Base-by-base conservation (phyloP, 192 early-diverging fungal genomes). In the Coemansia sp. region DNA sequence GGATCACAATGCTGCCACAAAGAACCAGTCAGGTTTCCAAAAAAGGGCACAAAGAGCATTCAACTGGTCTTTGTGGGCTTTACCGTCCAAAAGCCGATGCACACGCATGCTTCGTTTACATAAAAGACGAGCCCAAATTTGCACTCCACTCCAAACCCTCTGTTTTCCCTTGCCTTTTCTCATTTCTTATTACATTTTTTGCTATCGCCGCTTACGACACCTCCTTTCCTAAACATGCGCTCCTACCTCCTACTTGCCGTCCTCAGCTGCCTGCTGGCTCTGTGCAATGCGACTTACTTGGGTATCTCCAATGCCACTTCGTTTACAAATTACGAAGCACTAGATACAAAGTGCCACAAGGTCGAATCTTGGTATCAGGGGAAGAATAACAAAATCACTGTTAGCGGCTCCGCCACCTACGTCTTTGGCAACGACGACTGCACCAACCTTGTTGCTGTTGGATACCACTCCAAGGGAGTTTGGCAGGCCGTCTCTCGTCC, bases 371-470 rank as follows among this genome's bases (percentile, higher is more conserved):
- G 12, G 12, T 57, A 9, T 10, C 6, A 14, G 7, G 55, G 55
- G 16, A 28, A 31, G 9, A n/a, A 16, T 2, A 57, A 57, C n/a
- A 20, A 36, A 31, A 20, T 57, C 20, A 31, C 55, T 12, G 55
- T 57, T 35, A 36, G 33, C 55, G 55, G 55, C 3, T n/a, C 23
- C 36, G 25, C 16, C 0, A 57, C 55, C 4, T 34, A 6, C 33
- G 31, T 35, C 33, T 57, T 57, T 36, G 55, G 16, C n/a, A 57
- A 57, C 18, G 55, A 57, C 6, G 55, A 57, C 12, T 57, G 55
- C 55, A 57, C 55, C 6, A 57, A 57, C 12, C 55, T 57, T 16
- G 55, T 57, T 10, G 18, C 9, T 6, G 10, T 57, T 33, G 55
- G 28, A 8, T 57, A 57, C 33, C 13, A 57, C 11, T 18, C 12